Evolutionary conservation across 345 rosid species (phyloP).

Genomic region (Eutrema yunnanense): DNA sequence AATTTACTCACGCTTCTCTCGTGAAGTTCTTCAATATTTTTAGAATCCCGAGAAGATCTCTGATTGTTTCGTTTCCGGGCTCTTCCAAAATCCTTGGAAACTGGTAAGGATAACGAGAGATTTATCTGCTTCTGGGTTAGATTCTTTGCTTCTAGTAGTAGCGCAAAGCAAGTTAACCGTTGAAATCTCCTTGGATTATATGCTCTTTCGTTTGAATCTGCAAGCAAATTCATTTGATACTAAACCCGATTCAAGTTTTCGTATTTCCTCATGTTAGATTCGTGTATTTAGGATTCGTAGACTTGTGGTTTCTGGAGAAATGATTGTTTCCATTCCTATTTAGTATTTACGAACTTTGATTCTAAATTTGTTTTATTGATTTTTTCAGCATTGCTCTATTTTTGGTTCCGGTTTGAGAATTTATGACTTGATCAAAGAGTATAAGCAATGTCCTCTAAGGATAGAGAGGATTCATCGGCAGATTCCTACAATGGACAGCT

Average conservation of each 20-base stretch:
- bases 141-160: background rate
- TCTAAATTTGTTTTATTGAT: background rate
- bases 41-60: conserved; percentile 7
- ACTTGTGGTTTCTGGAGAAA: background rate
- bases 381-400: conserved; percentile 13
- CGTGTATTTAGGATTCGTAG: background rate
- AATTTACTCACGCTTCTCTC: conserved; percentile 15
- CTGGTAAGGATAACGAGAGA: conserved; percentile 5
- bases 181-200: background rate
- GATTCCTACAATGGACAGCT: conserved; percentile 44
- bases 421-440: conserved; percentile 11
- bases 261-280: background rate
- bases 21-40: conserved; percentile 5
- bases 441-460: conserved; percentile 40
- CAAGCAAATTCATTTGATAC: background rate
- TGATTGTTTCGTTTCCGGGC: background rate
- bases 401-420: background rate
- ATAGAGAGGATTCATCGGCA: conserved; percentile 15
- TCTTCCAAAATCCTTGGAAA: background rate
- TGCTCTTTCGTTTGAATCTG: background rate
- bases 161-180: background rate
- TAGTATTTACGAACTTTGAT: background rate
- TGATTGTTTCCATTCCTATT: background rate
- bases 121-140: background rate
- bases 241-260: background rate